Percentiles rank a stretch among this genome's conserved stretches.
phyloP scores from a whole-genome alignment of 306 rosid species.

The Styphnolobium japonicum region DNA sequence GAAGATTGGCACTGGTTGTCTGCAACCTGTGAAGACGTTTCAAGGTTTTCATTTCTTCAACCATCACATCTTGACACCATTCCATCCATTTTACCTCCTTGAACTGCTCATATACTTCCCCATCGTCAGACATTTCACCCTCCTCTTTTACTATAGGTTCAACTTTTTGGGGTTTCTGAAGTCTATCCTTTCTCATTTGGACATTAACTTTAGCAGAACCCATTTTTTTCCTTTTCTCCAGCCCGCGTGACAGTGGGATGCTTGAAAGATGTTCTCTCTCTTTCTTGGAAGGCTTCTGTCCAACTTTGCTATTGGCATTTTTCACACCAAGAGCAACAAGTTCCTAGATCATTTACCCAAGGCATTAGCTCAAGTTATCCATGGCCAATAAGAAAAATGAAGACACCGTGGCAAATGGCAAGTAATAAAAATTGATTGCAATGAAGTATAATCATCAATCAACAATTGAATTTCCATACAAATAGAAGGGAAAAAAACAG shows the following conservation, averaged over 20 bases:
- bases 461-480: too few relatives aligned
- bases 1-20: conserved; percentile 88
- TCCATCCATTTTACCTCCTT: conserved; percentile 99
- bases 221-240: conserved; percentile 61
- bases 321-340: conserved; percentile 75
- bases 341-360: conserved; percentile 49
- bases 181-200: conserved; percentile 55
- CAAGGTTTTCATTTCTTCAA: conserved; percentile 77
- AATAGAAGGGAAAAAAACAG: too few relatives aligned
- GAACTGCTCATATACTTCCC: conserved; percentile 94
- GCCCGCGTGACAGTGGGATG: conserved; percentile 46
- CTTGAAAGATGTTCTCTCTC: conserved; percentile 58
- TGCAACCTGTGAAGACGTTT: conserved; percentile 88
- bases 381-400: neutral
- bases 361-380: conserved; percentile 19
- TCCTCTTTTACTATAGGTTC: conserved; percentile 93
- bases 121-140: conserved; percentile 99
- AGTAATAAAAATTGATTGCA: conserved; percentile 2
- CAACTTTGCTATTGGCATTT: conserved; percentile 60
- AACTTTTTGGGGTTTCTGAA: conserved; percentile 59
- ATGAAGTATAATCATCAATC: neutral
- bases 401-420: conserved; percentile 4
- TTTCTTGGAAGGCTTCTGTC: conserved; percentile 78
- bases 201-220: conserved; percentile 52
- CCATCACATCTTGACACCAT: conserved; percentile 99